Base-by-base conservation (phyloP, 2,329 filamentous ascomycete species). In the Verticillium tricorpus region DNA sequence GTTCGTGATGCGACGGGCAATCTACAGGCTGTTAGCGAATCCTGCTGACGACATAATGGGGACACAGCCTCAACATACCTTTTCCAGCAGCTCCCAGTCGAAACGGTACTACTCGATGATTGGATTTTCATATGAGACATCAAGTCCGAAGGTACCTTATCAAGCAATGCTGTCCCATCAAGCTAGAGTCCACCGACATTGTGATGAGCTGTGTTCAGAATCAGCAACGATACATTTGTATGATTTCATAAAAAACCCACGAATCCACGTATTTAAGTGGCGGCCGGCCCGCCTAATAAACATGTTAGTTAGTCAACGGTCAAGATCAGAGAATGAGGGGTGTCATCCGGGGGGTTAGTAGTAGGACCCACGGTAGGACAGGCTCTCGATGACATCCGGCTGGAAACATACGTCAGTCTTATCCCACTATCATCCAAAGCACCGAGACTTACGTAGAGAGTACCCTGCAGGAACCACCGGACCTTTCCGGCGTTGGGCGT, bases 381-480 rank as follows among this genome's bases (percentile, higher is more conserved):
- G 66, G 8, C 73, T 79, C 71, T 85, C 83, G 59, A 86, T 83
- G 40, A 74, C 70, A 64, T 74, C 63, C 56, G 61, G 59, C 67
- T 28, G 28, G 39, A 28, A 31, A 39, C 31, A 28, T 52, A 17
- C 14, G 39, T 37, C 59, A 54, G 57, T 40, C 15, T n/a, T n/a
- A 25, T 7, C 5, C 11, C 7, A 17, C 15, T 40, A 2, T 40
- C 40, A 25, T 50, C 9, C 19, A 14, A 12, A 12, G 40, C 12
- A 50, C 8, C 11, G 5, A 32, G 17, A 50, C 40, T 50, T 34
- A 54, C 52, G 32, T 45, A 94, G 28, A 95, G 81, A 8, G 91
- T 95, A 19, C 93, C 92, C 77, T 97, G 93, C 11, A 97, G 82
- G 71, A 97, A 90, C 83, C 86, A 97, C 69, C 92, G 86, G 45